Conservation (phyloP, 2,329 filamentous ascomycete genomes). For the Aspergillus floridensis region DNA sequence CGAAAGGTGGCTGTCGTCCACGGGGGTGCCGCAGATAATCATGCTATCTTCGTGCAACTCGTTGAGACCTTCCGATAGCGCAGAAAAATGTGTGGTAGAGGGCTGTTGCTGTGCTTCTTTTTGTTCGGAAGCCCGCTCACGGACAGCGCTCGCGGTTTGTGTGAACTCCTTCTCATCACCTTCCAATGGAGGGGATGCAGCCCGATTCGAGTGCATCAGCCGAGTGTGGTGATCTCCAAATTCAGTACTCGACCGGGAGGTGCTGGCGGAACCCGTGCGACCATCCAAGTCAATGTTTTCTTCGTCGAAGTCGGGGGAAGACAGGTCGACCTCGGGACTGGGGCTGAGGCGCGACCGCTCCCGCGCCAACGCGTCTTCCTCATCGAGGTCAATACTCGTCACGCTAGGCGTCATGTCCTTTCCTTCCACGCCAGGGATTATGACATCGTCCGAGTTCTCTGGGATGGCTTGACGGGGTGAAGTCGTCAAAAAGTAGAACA, state of each 20-base stretch:
- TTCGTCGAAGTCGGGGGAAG: slow-evolving; percentile 80
- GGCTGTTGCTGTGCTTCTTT: slow-evolving; percentile 28
- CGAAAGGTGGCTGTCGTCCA: slow-evolving; percentile 33
- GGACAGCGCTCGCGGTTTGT: slow-evolving; percentile 84
- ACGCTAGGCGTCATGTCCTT: slow-evolving; percentile 79
- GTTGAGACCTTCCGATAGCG: slow-evolving; percentile 46
- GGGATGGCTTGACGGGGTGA: slow-evolving; percentile 78
- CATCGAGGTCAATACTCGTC: slow-evolving; percentile 72
- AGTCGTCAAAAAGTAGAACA: slow-evolving; percentile 96
- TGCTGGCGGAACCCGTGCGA: slow-evolving; percentile 62
- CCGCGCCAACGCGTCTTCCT: slow-evolving; percentile 59
- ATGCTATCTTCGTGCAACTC: slow-evolving; percentile 28
- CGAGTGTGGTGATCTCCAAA: slow-evolving; percentile 64
- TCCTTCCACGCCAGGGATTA: slow-evolving; percentile 49
- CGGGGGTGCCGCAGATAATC: slow-evolving; percentile 29
- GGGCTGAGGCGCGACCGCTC: slow-evolving; percentile 70
- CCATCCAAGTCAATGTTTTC: slow-evolving; percentile 53
- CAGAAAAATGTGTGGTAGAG: slow-evolving; percentile 31
- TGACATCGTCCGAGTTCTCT: slow-evolving; percentile 55
- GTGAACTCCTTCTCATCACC: slow-evolving; percentile 97
- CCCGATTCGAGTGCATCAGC: slow-evolving; percentile 60
- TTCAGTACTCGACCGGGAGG: slow-evolving; percentile 31
- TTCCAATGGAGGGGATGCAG: slow-evolving; percentile 84
- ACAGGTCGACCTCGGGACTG: slow-evolving; percentile 90
- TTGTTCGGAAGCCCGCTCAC: slow-evolving; percentile 50